phyloP scores from a whole-genome alignment of 495 filamentous ascomycete species.

The Trichoderma virens region DNA sequence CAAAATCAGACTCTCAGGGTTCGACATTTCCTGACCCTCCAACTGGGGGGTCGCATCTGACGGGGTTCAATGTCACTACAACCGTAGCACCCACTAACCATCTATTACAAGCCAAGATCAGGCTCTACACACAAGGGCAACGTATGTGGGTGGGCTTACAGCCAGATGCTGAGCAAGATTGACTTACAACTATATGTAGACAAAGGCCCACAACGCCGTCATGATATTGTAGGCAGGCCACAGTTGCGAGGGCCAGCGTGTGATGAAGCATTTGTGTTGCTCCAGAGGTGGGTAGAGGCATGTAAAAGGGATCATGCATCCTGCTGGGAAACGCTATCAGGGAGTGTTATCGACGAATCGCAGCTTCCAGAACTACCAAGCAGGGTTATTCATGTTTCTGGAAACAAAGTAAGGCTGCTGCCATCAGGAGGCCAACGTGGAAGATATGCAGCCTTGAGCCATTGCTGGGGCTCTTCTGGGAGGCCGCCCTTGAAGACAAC shows the following conservation, averaged over 20 bases:
- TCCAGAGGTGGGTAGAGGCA: background rate
- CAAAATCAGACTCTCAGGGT: background rate
- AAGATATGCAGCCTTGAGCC: background rate
- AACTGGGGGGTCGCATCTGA: background rate
- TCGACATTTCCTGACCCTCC: background rate
- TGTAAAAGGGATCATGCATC: constrained; percentile 3
- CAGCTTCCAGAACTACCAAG: background rate
- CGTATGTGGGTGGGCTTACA: background rate
- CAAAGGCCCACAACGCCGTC: background rate
- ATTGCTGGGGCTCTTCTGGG: constrained; percentile 1
- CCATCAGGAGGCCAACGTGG: background rate
- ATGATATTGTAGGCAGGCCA: constrained; percentile 3
- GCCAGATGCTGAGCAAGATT: background rate
- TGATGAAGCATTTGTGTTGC: background rate
- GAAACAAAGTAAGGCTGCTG: background rate
- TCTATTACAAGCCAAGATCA: background rate
- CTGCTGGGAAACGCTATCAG: background rate
- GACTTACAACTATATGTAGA: background rate
- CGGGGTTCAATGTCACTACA: background rate
- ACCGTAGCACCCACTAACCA: background rate
- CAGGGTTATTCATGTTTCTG: background rate
- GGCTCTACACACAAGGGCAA: background rate
- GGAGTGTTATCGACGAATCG: background rate
- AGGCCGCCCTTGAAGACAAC: background rate
- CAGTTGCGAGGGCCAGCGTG: background rate